Evolutionary conservation across 768 basidiomycete species (phyloP).

Genomic region (Coprinopsis marcescibilis): DNA sequence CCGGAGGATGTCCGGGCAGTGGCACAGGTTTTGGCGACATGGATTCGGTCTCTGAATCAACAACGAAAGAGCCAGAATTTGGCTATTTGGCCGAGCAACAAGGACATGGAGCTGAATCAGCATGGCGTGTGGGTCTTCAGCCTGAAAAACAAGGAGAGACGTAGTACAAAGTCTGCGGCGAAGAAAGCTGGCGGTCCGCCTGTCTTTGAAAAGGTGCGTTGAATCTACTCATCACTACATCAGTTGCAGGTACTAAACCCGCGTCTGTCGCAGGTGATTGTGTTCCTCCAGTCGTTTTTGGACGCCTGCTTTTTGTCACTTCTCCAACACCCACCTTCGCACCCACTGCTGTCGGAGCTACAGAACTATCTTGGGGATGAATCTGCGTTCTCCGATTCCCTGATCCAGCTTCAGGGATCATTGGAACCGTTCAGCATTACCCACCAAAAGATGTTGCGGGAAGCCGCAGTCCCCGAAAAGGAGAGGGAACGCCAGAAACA

Average conservation of each 20-base stretch:
- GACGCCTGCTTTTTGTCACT: constrained; percentile 69
- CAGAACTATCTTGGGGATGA: constrained; percentile 51
- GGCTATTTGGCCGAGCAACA: constrained; percentile 33
- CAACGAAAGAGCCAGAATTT: constrained; percentile 30
- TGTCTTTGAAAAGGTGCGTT: constrained; percentile 35
- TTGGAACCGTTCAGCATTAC: constrained; percentile 58
- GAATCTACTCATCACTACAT: not conserved
- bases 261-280: constrained; percentile 36
- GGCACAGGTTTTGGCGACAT: constrained; percentile 41
- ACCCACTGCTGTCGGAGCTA: constrained; percentile 44
- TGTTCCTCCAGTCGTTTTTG: constrained; percentile 59
- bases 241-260: not conserved
- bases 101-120: constrained; percentile 33
- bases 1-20: constrained; percentile 43
- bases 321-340: constrained; percentile 57
- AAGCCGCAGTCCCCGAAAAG: constrained; percentile 28
- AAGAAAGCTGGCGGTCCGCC: constrained; percentile 30
- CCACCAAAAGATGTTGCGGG: constrained; percentile 42
- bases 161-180: constrained; percentile 6
- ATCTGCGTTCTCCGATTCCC: constrained; percentile 40
- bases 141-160: constrained; percentile 20
- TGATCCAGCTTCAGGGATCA: constrained; percentile 53
- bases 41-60: constrained; percentile 29
- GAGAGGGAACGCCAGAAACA: constrained; percentile 27
- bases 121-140: constrained; percentile 34